Evolutionary conservation across 1,284 basidiomycete genomes (phyloP).

Genomic region (Cutaneotrichosporon mucoides): DNA sequence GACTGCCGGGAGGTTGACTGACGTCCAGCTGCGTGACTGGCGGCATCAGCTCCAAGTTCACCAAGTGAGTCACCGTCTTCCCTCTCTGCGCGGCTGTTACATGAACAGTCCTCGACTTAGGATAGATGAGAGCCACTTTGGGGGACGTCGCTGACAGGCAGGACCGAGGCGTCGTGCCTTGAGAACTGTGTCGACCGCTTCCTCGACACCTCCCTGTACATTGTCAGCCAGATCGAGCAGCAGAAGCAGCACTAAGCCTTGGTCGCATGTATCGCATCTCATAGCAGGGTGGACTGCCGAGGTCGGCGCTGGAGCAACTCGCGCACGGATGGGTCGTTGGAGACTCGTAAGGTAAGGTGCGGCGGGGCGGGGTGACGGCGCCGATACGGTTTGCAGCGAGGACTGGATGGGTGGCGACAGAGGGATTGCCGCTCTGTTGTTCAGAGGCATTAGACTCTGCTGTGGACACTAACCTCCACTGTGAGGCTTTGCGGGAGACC

Average conservation of each 20-base stretch:
- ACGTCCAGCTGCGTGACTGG: constrained; percentile 72
- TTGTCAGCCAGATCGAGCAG: constrained; percentile 74
- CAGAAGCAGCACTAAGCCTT: constrained; percentile 36
- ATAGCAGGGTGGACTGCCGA: neutral
- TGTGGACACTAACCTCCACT: neutral
- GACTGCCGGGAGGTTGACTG: neutral
- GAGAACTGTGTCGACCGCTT: constrained; percentile 91
- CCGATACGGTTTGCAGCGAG: too few relatives aligned
- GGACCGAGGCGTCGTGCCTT: constrained; percentile 73
- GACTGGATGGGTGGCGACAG: too few relatives aligned
- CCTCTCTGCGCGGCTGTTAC: neutral
- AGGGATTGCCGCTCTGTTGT: too few relatives aligned
- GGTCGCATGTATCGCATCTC: constrained; percentile 3
- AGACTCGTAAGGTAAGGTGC: too few relatives aligned
- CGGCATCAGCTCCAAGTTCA: constrained; percentile 77
- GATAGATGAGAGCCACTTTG: too few relatives aligned
- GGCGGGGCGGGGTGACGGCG: too few relatives aligned
- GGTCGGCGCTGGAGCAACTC: too few relatives aligned
- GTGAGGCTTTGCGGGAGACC: neutral
- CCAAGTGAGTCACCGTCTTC: constrained; percentile 51
- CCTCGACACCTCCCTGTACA: constrained; percentile 82
- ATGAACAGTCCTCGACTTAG: too few relatives aligned
- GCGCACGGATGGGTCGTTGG: too few relatives aligned
- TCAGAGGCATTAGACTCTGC: too few relatives aligned
- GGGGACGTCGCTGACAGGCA: constrained; percentile 3